Evolutionary conservation across 148 eudicot species (phyloP).

Genomic region (Rhododendron molle): DNA sequence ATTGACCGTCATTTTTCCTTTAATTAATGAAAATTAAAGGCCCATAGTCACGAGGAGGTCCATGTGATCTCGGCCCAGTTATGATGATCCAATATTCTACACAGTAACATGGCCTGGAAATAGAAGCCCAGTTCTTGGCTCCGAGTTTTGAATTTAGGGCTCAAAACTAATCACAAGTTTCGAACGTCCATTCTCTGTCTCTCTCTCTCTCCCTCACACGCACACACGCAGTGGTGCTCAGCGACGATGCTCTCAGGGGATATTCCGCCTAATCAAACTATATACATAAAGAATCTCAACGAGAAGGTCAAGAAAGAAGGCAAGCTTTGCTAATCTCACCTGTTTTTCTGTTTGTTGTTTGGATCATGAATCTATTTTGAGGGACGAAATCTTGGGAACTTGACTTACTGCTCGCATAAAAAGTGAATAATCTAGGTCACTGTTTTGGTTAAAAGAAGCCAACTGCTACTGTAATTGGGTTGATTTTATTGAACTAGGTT

Average conservation of each 20-base stretch:
- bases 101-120: neutral
- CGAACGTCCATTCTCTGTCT: neutral
- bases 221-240: neutral
- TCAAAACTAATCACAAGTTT: neutral
- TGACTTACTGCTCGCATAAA: neutral
- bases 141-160: neutral
- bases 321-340: neutral
- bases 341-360: neutral
- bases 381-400: neutral
- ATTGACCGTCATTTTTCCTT: no score
- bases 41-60: neutral
- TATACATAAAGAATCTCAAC: constrained; percentile 23
- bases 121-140: neutral
- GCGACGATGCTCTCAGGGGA: constrained; percentile 15
- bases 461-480: neutral
- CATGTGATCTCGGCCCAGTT: neutral
- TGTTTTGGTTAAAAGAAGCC: neutral
- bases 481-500: neutral
- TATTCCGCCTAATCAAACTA: constrained; percentile 17
- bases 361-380: neutral
- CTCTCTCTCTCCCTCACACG: neutral
- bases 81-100: neutral
- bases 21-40: neutral
- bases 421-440: neutral
- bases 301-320: constrained; percentile 28